Percentiles rank a stretch among this genome's conserved stretches.
Evolutionary conservation across 2,329 filamentous ascomycete species (phyloP).

Genomic region (Dactylellina sp.): DNA sequence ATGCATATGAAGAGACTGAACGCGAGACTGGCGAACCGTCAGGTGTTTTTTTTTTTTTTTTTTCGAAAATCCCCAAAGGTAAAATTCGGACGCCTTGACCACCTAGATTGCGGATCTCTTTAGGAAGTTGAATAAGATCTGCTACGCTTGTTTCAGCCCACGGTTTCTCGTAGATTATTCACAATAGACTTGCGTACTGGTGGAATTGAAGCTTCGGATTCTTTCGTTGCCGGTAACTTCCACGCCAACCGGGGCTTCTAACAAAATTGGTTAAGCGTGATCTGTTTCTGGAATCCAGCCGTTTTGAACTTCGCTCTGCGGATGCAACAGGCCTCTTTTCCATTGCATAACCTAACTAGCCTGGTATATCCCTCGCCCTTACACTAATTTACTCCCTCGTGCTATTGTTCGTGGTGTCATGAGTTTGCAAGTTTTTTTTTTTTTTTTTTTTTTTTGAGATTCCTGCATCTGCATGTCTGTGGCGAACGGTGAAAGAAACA

Average conservation of each 20-base stretch:
- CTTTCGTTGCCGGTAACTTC: slow-evolving; percentile 30
- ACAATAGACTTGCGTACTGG: slow-evolving; percentile 32
- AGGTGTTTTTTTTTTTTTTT: no score
- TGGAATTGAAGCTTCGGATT: slow-evolving; percentile 14
- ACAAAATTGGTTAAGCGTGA: slow-evolving; percentile 29
- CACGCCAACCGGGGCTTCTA: slow-evolving; percentile 19
- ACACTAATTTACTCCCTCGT: slow-evolving; percentile 8
- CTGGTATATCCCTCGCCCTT: not conserved
- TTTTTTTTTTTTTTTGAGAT: not conserved
- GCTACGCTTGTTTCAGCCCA: slow-evolving; percentile 21
- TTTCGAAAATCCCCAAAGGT: not conserved
- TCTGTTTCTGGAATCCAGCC: slow-evolving; percentile 47
- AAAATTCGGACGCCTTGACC: slow-evolving; percentile 1
- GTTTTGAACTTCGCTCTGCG: slow-evolving; percentile 48
- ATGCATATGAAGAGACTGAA: slow-evolving; percentile 30
- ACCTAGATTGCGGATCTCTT: not conserved
- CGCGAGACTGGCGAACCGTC: no score
- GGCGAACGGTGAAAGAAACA: slow-evolving; percentile 3
- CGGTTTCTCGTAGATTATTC: slow-evolving; percentile 15
- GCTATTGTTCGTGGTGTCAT: slow-evolving; percentile 8
- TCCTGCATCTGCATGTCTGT: slow-evolving; percentile 3
- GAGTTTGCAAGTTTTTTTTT: not conserved
- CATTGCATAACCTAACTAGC: slow-evolving; percentile 30
- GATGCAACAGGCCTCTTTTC: slow-evolving; percentile 35
- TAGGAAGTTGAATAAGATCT: not conserved